These are phyloP conservation scores for Aureobasidium sp. DNA, from an alignment of 2,329 filamentous ascomycete genomes.

Conservation along the genomic window DNA sequence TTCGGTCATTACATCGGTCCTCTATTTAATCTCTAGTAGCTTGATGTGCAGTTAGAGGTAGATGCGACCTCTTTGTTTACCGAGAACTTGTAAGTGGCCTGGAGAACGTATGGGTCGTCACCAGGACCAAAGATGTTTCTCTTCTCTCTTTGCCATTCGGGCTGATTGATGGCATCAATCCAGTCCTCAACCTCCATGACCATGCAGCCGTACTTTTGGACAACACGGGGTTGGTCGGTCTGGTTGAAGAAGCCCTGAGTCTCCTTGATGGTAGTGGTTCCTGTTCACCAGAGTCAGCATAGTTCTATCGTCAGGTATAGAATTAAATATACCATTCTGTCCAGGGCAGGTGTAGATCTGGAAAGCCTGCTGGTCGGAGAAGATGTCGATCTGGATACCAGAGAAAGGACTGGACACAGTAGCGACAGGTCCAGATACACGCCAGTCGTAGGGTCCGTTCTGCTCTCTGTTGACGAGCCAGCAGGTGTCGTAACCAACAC, in stretches of 20 bases:
- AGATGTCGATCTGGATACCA: conserved; percentile 75
- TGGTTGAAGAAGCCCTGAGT: conserved; percentile 56
- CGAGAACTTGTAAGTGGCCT: conserved; percentile 38
- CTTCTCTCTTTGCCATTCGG: conserved; percentile 66
- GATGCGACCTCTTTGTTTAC: conserved; percentile 19
- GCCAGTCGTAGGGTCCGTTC: conserved; percentile 55
- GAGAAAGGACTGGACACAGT: conserved; percentile 64
- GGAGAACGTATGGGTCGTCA: conserved; percentile 33
- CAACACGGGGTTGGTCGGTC: conserved; percentile 48
- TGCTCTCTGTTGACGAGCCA: conserved; percentile 57
- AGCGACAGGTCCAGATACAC: conserved; percentile 48
- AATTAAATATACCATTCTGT: conserved; percentile 55
- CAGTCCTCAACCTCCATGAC: conserved; percentile 90
- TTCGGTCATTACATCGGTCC: neutral
- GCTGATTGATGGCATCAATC: conserved; percentile 90
- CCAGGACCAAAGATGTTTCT: conserved; percentile 41
- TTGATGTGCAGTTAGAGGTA: conserved; percentile 10
- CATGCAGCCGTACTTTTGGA: conserved; percentile 71
- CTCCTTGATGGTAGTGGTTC: conserved; percentile 54
- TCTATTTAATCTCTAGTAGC: neutral
- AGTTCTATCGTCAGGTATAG: conserved; percentile 19
- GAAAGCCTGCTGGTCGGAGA: conserved; percentile 75
- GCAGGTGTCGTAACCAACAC: conserved; percentile 77
- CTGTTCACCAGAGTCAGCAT: conserved; percentile 20
- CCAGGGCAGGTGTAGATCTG: conserved; percentile 80